Conservation (phyloP, 768 basidiomycete genomes). For the Gloeophyllum trabeum region DNA sequence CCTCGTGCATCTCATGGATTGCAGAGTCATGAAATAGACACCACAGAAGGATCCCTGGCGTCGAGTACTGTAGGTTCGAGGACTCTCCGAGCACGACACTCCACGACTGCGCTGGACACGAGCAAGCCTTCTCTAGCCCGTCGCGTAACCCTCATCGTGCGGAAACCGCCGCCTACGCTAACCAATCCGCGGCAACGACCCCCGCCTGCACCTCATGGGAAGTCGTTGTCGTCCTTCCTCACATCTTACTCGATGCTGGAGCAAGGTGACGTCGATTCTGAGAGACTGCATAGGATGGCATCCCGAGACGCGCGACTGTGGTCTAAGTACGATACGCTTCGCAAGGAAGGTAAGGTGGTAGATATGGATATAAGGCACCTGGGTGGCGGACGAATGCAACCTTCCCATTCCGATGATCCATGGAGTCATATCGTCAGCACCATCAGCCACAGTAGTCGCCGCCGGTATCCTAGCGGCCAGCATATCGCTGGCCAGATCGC, state of each 20-base stretch:
- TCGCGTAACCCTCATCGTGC: constrained; percentile 59
- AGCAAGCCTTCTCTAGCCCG: constrained; percentile 40
- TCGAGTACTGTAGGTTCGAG: not conserved
- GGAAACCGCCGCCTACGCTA: constrained; percentile 44
- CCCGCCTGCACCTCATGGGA: constrained; percentile 33
- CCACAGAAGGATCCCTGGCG: not conserved
- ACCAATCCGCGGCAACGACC: constrained; percentile 65
- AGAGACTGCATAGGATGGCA: constrained; percentile 24
- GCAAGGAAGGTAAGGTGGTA: constrained; percentile 21
- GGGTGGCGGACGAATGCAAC: constrained; percentile 12
- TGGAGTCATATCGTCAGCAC: constrained; percentile 54
- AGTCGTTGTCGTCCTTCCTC: constrained; percentile 46
- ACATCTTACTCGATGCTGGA: constrained; percentile 49
- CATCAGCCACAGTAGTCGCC: constrained; percentile 19
- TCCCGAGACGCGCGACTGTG: constrained; percentile 32
- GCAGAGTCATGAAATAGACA: not conserved
- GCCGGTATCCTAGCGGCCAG: constrained; percentile 22
- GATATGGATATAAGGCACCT: constrained; percentile 4
- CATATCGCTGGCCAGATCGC: constrained; percentile 47
- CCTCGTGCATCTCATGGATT: not conserved
- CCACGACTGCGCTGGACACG: constrained; percentile 7
- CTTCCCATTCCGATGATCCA: constrained; percentile 28
- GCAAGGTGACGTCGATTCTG: constrained; percentile 33
- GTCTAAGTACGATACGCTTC: constrained; percentile 17
- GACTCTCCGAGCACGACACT: constrained; percentile 1